Conservation (phyloP, 1,284 basidiomycete genomes). For the Tremellales sp. region DNA sequence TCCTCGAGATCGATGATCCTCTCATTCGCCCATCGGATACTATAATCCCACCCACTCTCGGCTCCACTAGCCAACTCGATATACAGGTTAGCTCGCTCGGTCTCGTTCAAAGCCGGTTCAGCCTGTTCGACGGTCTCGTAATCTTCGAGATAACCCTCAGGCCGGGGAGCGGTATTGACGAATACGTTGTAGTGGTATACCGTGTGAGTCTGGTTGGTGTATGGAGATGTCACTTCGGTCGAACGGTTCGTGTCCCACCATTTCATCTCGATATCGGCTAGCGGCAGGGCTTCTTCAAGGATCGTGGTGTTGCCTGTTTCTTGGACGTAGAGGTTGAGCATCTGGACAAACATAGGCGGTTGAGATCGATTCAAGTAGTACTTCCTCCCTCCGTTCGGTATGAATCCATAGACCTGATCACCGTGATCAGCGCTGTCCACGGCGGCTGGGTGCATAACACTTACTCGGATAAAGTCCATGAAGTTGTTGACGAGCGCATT, state of each 20-base stretch:
- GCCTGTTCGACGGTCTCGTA: conserved; percentile 69
- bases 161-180: conserved; percentile 75
- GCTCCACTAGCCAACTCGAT: conserved; percentile 84
- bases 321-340: conserved; percentile 63
- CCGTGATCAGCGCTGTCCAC: background rate
- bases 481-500: conserved; percentile 81
- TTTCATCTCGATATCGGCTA: conserved; percentile 66
- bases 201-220: conserved; percentile 60
- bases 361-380: conserved; percentile 76
- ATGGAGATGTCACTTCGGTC: conserved; percentile 66
- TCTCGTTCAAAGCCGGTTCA: conserved; percentile 59
- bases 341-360: conserved; percentile 78
- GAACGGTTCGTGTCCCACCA: conserved; percentile 81
- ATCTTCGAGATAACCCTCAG: conserved; percentile 66
- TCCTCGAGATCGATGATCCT: conserved; percentile 51
- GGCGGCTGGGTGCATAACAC: too few species aligned
- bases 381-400: conserved; percentile 78
- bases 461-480: conserved; percentile 75
- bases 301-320: conserved; percentile 61
- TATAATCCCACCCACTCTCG: conserved; percentile 60
- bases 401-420: conserved; percentile 60
- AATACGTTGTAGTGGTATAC: conserved; percentile 68
- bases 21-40: conserved; percentile 52
- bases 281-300: conserved; percentile 60
- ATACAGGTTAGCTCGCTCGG: conserved; percentile 65